Evolutionary conservation across 495 filamentous ascomycete species (phyloP).

Genomic region (Podospora didyma): DNA sequence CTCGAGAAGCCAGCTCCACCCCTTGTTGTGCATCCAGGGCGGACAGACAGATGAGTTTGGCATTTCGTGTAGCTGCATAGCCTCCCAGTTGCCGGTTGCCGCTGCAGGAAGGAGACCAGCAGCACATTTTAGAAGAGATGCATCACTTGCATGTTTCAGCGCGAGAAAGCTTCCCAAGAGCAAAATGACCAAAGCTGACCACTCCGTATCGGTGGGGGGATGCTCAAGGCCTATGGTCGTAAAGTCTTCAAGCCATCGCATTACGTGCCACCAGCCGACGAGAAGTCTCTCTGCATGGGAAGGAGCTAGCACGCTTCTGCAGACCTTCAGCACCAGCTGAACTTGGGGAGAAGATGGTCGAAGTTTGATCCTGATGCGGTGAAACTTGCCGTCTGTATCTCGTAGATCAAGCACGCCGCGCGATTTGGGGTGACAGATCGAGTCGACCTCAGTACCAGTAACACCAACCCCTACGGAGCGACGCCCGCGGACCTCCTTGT

Average conservation of each 20-base stretch:
- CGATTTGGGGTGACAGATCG: constrained; percentile 40
- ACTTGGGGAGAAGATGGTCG: constrained; percentile 60
- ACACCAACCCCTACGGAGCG: constrained; percentile 14
- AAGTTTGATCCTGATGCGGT: constrained; percentile 63
- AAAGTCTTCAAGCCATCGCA: constrained; percentile 59
- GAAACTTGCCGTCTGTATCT: constrained; percentile 55
- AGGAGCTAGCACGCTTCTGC: constrained; percentile 58
- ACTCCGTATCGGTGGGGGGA: constrained; percentile 57
- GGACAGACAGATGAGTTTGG: constrained; percentile 53
- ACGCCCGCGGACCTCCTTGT: constrained; percentile 3
- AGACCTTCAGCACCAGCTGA: constrained; percentile 53
- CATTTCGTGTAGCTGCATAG: constrained; percentile 33
- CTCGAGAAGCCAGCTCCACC: constrained; percentile 73
- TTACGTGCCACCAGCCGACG: constrained; percentile 70
- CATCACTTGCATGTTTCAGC: constrained; percentile 24
- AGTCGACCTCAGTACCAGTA: constrained; percentile 33
- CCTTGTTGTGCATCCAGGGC: constrained; percentile 61
- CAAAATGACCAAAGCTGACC: constrained; percentile 71
- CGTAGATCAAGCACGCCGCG: constrained; percentile 61
- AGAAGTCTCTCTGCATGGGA: constrained; percentile 61
- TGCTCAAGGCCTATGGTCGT: constrained; percentile 30
- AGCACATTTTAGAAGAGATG: constrained; percentile 8
- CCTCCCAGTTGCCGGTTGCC: constrained; percentile 31
- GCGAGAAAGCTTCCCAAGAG: constrained; percentile 54
- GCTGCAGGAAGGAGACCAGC: background rate